These are phyloP conservation scores for Chaetomium sp. DNA, from an alignment of 2,329 filamentous ascomycete genomes.

Conservation along the genomic window DNA sequence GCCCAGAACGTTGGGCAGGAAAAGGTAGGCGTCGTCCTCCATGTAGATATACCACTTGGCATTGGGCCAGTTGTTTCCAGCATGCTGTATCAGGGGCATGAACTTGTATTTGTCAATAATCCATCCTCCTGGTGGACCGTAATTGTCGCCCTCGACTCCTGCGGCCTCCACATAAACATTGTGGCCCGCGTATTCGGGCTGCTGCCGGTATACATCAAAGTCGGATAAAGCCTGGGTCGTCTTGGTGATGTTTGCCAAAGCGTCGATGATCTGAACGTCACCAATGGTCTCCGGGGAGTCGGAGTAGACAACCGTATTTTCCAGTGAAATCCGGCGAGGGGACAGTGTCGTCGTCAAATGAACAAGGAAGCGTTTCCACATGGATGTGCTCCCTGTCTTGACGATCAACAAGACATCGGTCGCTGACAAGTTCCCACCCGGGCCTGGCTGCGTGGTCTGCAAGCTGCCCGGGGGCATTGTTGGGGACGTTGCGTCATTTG, in stretches of 20 bases:
- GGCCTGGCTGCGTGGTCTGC: not conserved
- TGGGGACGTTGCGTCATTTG: not conserved
- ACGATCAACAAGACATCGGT: conserved; percentile 23
- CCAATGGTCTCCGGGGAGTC: conserved; percentile 19
- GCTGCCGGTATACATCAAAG: conserved; percentile 26
- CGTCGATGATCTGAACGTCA: conserved; percentile 21
- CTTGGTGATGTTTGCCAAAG: conserved; percentile 20
- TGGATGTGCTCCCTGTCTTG: conserved; percentile 26
- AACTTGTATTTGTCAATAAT: conserved; percentile 30
- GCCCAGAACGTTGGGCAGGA: conserved; percentile 21
- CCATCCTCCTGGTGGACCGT: conserved; percentile 25
- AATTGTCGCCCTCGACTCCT: conserved; percentile 25
- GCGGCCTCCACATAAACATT: conserved; percentile 26
- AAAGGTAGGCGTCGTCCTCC: conserved; percentile 28
- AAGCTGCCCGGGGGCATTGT: not conserved
- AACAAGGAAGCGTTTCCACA: conserved; percentile 27
- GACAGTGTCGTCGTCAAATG: conserved; percentile 22
- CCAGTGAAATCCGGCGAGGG: conserved; percentile 16
- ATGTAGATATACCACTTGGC: conserved; percentile 29
- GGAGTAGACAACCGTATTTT: conserved; percentile 23
- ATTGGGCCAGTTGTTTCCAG: conserved; percentile 21
- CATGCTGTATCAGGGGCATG: conserved; percentile 23
- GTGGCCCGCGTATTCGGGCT: conserved; percentile 19
- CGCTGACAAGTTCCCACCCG: conserved; percentile 4
- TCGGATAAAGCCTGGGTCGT: conserved; percentile 11